Evolutionary conservation across 129 eudicot species (phyloP).

Genomic region (Chrysanthemum makinoi): DNA sequence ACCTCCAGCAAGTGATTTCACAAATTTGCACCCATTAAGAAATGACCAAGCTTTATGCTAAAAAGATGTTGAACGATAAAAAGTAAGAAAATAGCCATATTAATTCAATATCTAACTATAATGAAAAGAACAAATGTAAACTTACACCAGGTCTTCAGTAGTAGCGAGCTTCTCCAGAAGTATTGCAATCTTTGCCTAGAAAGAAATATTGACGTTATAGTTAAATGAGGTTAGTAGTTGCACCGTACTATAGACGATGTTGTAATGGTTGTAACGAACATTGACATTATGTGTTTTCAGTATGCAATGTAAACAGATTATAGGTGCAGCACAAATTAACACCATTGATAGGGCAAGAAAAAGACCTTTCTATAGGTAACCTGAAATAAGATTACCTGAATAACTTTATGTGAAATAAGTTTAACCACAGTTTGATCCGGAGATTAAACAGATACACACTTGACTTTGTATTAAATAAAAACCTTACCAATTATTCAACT

Average conservation of each 20-base stretch:
- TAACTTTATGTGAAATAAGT: too few relatives aligned
- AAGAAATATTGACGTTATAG: not conserved
- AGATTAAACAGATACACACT: too few relatives aligned
- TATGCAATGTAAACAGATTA: too few relatives aligned
- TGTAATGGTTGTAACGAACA: not conserved
- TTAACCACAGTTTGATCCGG: too few relatives aligned
- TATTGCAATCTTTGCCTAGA: constrained; percentile 58
- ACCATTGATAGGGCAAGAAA: too few relatives aligned
- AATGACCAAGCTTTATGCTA: not conserved
- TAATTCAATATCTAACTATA: not conserved
- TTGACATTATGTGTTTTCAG: too few relatives aligned
- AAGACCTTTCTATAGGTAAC: too few relatives aligned
- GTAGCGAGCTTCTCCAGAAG: constrained; percentile 58
- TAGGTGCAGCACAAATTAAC: too few relatives aligned
- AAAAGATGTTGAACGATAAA: not conserved
- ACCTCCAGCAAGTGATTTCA: constrained; percentile 3
- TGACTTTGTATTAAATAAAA: too few relatives aligned
- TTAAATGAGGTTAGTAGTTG: not conserved
- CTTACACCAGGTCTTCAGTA: not conserved
- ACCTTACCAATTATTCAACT: too few relatives aligned
- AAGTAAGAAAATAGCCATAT: not conserved
- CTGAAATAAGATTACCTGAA: too few relatives aligned
- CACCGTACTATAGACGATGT: not conserved
- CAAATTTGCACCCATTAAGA: not conserved
- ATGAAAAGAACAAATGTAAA: not conserved